Percentiles rank a stretch among this genome's conserved stretches.
Evolutionary conservation across 2,329 filamentous ascomycete species (phyloP).

Genomic region (Trichoderma polysporum): DNA sequence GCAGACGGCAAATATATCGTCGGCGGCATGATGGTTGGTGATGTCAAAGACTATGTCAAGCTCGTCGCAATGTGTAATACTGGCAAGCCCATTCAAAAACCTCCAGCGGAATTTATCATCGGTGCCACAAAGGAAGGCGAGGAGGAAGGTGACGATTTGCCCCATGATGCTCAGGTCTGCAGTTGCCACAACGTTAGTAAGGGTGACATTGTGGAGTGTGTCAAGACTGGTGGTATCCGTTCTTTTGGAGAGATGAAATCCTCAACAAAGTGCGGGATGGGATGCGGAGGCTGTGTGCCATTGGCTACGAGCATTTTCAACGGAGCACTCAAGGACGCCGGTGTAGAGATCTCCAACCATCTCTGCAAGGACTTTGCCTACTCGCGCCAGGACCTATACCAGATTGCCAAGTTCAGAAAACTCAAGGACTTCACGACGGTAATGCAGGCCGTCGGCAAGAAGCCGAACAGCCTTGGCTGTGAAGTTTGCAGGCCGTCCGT

Average conservation of each 20-base stretch:
- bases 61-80: slow-evolving; percentile 83
- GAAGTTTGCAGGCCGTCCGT: slow-evolving; percentile 84
- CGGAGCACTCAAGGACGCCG: slow-evolving; percentile 80
- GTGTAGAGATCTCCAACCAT: slow-evolving; percentile 83
- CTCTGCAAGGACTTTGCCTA: slow-evolving; percentile 81
- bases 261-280: slow-evolving; percentile 88
- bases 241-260: slow-evolving; percentile 80
- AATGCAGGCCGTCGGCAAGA: slow-evolving; percentile 75
- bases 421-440: slow-evolving; percentile 70
- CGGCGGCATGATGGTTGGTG: slow-evolving; percentile 97
- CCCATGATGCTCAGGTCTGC: slow-evolving; percentile 85
- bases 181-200: slow-evolving; percentile 93
- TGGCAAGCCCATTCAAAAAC: slow-evolving; percentile 73
- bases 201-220: slow-evolving; percentile 68
- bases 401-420: slow-evolving; percentile 80
- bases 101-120: slow-evolving; percentile 80
- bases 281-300: slow-evolving; percentile 87
- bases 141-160: slow-evolving; percentile 72
- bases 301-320: slow-evolving; percentile 89
- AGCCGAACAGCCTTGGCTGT: slow-evolving; percentile 72
- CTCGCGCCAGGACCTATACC: slow-evolving; percentile 84
- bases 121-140: slow-evolving; percentile 71
- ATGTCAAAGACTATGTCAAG: slow-evolving; percentile 87
- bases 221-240: slow-evolving; percentile 79
- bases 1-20: slow-evolving; percentile 85